Evolutionary conservation across 257 asterid genomes (phyloP).

Genomic region (Paulownia fortunei): DNA sequence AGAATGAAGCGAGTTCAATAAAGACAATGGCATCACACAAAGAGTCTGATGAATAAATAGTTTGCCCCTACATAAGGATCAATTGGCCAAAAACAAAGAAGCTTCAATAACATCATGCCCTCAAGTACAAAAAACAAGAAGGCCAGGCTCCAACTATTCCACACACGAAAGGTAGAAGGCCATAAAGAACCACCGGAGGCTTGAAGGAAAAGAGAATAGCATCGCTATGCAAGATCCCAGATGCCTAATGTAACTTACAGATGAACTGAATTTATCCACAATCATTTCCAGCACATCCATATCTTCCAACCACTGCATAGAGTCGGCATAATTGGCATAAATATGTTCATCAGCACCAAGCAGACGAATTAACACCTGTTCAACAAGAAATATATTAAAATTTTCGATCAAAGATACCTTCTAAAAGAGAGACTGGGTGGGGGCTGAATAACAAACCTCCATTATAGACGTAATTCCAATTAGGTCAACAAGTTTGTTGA

Average conservation of each 20-base stretch:
- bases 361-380: constrained; percentile 83
- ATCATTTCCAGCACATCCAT: constrained; percentile 82
- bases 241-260: constrained; percentile 68
- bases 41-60: constrained; percentile 13
- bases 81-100: not conserved
- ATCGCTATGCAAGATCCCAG: constrained; percentile 34
- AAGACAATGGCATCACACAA: not conserved
- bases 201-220: constrained; percentile 15
- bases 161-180: constrained; percentile 25
- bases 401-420: constrained; percentile 15
- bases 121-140: constrained; percentile 18
- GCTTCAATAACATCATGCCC: constrained; percentile 4
- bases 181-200: not conserved
- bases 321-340: constrained; percentile 65
- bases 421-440: constrained; percentile 7
- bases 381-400: constrained; percentile 36
- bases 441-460: constrained; percentile 64
- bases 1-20: not conserved
- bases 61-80: constrained; percentile 13
- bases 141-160: constrained; percentile 26
- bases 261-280: constrained; percentile 87
- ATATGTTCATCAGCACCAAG: constrained; percentile 83
- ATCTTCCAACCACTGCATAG: constrained; percentile 89
- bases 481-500: constrained; percentile 67
- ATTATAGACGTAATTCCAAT: constrained; percentile 84